phyloP scores from a whole-genome alignment of 2,329 filamentous ascomycete species.

The Aspergillus eucalypticola region DNA sequence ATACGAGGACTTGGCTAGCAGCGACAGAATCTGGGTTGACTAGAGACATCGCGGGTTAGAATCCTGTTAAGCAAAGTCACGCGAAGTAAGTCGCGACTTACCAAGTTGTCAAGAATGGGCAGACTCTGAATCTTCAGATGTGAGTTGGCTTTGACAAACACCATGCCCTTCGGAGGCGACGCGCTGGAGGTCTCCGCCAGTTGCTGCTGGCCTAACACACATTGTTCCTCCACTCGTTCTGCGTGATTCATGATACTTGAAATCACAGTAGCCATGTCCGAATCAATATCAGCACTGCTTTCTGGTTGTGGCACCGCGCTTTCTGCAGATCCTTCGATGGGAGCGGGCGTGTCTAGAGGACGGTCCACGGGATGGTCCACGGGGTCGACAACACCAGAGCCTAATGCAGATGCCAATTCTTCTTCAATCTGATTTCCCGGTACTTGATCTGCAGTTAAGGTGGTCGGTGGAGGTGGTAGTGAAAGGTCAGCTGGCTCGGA shows the following conservation, averaged over 20 bases:
- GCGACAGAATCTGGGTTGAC: slow-evolving; percentile 61
- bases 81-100: slow-evolving; percentile 34
- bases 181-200: slow-evolving; percentile 30
- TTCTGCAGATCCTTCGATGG: slow-evolving; percentile 22
- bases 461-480: slow-evolving; percentile 18
- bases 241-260: slow-evolving; percentile 47
- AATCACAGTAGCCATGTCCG: slow-evolving; percentile 43
- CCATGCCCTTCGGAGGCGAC: slow-evolving; percentile 34
- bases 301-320: slow-evolving; percentile 21
- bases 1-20: slow-evolving; percentile 58
- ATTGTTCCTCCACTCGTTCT: slow-evolving; percentile 44
- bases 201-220: slow-evolving; percentile 38
- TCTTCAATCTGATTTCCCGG: slow-evolving; percentile 39
- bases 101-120: slow-evolving; percentile 62
- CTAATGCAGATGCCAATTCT: slow-evolving; percentile 39
- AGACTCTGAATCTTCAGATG: slow-evolving; percentile 60
- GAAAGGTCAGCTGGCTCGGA: slow-evolving; percentile 28
- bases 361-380: slow-evolving; percentile 19
- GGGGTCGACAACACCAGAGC: slow-evolving; percentile 30
- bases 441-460: slow-evolving; percentile 24
- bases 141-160: slow-evolving; percentile 46
- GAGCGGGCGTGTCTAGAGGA: slow-evolving; percentile 24
- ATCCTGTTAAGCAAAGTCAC: neutral
- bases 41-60: slow-evolving; percentile 27
- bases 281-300: slow-evolving; percentile 28